Evolutionary conservation across 2,329 filamentous ascomycete genomes (phyloP).

Genomic region (Madurella mycetomatis): DNA sequence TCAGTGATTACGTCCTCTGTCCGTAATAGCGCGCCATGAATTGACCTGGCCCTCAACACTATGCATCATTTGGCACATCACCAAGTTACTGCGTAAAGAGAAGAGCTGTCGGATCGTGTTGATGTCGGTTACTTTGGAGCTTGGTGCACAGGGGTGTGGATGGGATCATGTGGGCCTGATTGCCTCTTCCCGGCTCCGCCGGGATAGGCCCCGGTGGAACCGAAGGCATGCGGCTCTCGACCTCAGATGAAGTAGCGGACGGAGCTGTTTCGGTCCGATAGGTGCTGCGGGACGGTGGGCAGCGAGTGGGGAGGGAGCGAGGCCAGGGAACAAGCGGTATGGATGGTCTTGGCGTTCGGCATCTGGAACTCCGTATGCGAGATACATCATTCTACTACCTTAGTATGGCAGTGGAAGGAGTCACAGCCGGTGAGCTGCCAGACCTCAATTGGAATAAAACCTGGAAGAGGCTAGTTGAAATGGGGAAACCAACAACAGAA

Average conservation of each 20-base stretch:
- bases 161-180: neutral
- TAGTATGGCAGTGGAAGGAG: neutral
- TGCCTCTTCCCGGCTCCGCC: neutral
- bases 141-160: neutral
- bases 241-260: neutral
- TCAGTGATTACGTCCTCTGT: too few species aligned
- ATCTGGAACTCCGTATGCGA: conserved; percentile 9
- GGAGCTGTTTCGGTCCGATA: conserved; percentile 15
- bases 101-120: too few species aligned
- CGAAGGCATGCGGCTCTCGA: conserved; percentile 6
- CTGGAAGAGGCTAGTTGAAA: too few species aligned
- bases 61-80: too few species aligned
- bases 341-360: conserved; percentile 6
- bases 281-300: conserved; percentile 3
- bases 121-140: too few species aligned
- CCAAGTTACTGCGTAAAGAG: too few species aligned
- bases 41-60: too few species aligned
- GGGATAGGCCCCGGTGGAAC: conserved; percentile 7
- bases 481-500: too few species aligned
- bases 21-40: too few species aligned
- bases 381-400: conserved; percentile 5
- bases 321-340: neutral
- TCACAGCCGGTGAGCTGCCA: conserved; percentile 3
- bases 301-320: neutral
- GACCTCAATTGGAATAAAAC: neutral